A percentile compares a stretch with the other conserved stretches of the same genome.
These are phyloP conservation scores for Moesziomyces sp. DNA, from an alignment of 1,284 basidiomycete species.

Conservation along the genomic window DNA sequence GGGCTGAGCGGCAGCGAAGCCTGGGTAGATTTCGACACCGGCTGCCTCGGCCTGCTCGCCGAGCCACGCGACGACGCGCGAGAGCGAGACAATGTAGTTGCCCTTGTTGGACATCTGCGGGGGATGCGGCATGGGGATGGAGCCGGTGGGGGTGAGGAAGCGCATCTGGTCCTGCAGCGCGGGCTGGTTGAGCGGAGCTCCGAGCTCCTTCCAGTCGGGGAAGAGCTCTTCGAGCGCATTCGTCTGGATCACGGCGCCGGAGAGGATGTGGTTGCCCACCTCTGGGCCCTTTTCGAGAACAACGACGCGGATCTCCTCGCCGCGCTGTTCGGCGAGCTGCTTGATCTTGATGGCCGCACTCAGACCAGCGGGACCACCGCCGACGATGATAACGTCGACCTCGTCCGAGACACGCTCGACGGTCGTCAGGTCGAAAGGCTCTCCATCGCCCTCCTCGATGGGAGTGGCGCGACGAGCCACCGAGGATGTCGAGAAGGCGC, in stretches of 20 bases:
- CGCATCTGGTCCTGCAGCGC: slow-evolving; percentile 87
- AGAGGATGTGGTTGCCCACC: slow-evolving; percentile 93
- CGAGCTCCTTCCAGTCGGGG: slow-evolving; percentile 81
- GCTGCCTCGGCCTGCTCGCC: slow-evolving; percentile 86
- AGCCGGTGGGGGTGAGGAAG: slow-evolving; percentile 78
- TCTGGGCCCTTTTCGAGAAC: slow-evolving; percentile 95
- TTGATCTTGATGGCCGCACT: slow-evolving; percentile 96
- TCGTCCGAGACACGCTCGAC: slow-evolving; percentile 71
- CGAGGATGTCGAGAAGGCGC: slow-evolving; percentile 38
- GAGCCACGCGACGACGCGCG: slow-evolving; percentile 88
- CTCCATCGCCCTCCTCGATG: slow-evolving; percentile 57
- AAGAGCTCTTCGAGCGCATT: slow-evolving; percentile 90
- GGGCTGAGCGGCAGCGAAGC: slow-evolving; percentile 89
- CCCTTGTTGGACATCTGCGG: slow-evolving; percentile 96
- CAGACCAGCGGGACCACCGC: slow-evolving; percentile 92
- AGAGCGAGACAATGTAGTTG: slow-evolving; percentile 93
- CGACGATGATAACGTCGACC: slow-evolving; percentile 96
- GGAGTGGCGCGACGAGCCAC: slow-evolving; percentile 38
- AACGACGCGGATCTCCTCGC: slow-evolving; percentile 85
- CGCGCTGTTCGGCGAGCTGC: slow-evolving; percentile 84
- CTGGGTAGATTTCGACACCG: slow-evolving; percentile 96
- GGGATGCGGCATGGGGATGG: slow-evolving; percentile 91
- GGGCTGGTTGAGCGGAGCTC: slow-evolving; percentile 78
- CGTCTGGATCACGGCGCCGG: slow-evolving; percentile 94
- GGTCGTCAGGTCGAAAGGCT: slow-evolving; percentile 59